Base-by-base conservation (phyloP, 2,329 filamentous ascomycete species). In the Diaporthe velutina region DNA sequence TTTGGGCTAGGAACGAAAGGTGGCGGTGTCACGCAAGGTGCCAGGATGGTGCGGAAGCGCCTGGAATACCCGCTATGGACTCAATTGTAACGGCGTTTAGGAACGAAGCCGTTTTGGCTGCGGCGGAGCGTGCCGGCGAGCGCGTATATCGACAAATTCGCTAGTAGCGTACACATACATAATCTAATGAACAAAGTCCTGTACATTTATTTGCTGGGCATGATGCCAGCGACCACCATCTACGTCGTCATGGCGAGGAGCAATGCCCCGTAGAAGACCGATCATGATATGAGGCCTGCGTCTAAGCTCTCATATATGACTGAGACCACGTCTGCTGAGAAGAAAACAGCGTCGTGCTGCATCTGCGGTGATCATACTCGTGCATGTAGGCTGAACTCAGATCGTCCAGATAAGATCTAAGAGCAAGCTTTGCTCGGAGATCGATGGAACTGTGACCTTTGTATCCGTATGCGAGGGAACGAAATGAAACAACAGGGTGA, bases 171-270 rank as follows among this genome's bases (percentile, higher is more conserved):
- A 58, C 25, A 40, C 25, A 35, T 55, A 70, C 17, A 33, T 64
- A 70, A 54, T 33, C 35, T 64, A 72, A 72, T 72, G 25, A 33
- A 28, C 35, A 45, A 38, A 70, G 17, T 30, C 33, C 33, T 64
- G 45, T 55, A 55, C 33, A 42, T 64, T 28, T 58, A 42, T 64
- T 28, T 58, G 54, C 30, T 33, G 54, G 22, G 10, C 17, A 12
- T 15, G 17, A 35, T 6, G 40, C 38, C 68, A 33, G 50, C 25
- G 48, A 9, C 12, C 19, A 25, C 28, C 19, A 45, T 25, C 40
- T n/a, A 52, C 42, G 22, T 10, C 15, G 1, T n/a, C 9, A 12
- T 28, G 19, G 17, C 22, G 28, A 55, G 48, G 7, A 58, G 30
- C 8, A n/a, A 10, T 9, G 10, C 19, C 19, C 7, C 22, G 42